These are phyloP conservation scores for Heterobasidion occidentale DNA, from an alignment of 1,284 basidiomycete genomes.

Conservation along the genomic window DNA sequence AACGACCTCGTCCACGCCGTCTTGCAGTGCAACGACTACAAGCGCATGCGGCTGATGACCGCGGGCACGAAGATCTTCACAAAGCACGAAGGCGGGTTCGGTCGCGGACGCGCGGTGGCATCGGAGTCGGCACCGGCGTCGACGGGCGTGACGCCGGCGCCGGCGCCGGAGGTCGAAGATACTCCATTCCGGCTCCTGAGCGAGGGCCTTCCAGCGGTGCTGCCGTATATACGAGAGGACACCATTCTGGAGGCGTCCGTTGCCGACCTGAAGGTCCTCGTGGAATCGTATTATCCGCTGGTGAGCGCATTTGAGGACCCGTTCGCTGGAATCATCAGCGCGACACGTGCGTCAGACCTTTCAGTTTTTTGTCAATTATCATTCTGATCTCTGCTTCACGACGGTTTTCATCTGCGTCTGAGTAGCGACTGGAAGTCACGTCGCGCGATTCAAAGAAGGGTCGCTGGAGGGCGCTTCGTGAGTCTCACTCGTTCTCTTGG, in stretches of 20 bases:
- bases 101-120: conserved; percentile 16
- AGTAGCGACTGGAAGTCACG: conserved; percentile 63
- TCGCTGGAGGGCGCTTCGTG: conserved; percentile 46
- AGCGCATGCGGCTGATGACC: conserved; percentile 80
- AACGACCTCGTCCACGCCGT: conserved; percentile 81
- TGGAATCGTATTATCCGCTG: conserved; percentile 76
- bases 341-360: conserved; percentile 34
- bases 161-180: conserved; percentile 21
- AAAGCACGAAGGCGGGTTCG: conserved; percentile 48
- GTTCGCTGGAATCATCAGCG: conserved; percentile 43
- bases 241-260: conserved; percentile 60
- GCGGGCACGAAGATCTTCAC: conserved; percentile 85
- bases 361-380: neutral
- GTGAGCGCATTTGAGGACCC: conserved; percentile 53
- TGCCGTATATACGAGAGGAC: conserved; percentile 68
- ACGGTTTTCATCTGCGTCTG: neutral
- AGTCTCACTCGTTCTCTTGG: conserved; percentile 15
- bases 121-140: neutral
- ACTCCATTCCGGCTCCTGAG: conserved; percentile 73
- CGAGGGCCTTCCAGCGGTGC: conserved; percentile 79
- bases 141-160: neutral
- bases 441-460: conserved; percentile 60
- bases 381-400: neutral
- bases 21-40: conserved; percentile 79
- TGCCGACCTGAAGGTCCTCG: conserved; percentile 54